phyloP scores from a whole-genome alignment of 768 basidiomycete genomes.

The Neoboletus brunneissimus region DNA sequence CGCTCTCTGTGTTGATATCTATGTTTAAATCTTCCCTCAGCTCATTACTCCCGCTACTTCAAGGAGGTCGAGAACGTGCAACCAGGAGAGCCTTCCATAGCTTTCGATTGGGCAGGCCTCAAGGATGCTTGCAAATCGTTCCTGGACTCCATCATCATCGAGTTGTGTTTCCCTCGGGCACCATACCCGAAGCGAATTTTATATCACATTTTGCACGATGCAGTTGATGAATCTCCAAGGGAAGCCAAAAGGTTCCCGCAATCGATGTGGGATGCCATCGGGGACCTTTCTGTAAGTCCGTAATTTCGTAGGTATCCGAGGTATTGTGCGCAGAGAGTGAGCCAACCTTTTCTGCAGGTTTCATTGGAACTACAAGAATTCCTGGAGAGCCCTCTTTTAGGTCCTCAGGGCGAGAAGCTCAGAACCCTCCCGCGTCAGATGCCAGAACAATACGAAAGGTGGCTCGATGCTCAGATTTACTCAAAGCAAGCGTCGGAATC shows the following conservation, averaged over 20 bases:
- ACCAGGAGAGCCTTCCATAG: slow-evolving; percentile 47
- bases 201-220: slow-evolving; percentile 65
- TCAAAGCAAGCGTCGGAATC: slow-evolving; percentile 57
- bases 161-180: slow-evolving; percentile 72
- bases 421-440: slow-evolving; percentile 47
- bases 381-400: slow-evolving; percentile 59
- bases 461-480: slow-evolving; percentile 65
- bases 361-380: slow-evolving; percentile 64
- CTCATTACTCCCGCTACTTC: slow-evolving; percentile 72
- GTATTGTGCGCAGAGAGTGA: not conserved
- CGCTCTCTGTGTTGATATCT: not conserved
- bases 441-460: slow-evolving; percentile 60
- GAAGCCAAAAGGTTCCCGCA: slow-evolving; percentile 79
- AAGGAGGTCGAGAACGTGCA: slow-evolving; percentile 42
- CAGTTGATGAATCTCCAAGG: slow-evolving; percentile 67
- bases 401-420: slow-evolving; percentile 53
- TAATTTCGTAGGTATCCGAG: slow-evolving; percentile 40
- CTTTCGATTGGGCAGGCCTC: slow-evolving; percentile 64
- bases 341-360: slow-evolving; percentile 38
- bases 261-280: slow-evolving; percentile 75
- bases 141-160: slow-evolving; percentile 80
- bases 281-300: slow-evolving; percentile 70
- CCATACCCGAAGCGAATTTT: slow-evolving; percentile 65
- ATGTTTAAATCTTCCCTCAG: slow-evolving; percentile 36
- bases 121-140: slow-evolving; percentile 71